These are phyloP conservation scores for Chenopodium suecicum DNA, from an alignment of 148 eudicot genomes.

Conservation along the genomic window DNA sequence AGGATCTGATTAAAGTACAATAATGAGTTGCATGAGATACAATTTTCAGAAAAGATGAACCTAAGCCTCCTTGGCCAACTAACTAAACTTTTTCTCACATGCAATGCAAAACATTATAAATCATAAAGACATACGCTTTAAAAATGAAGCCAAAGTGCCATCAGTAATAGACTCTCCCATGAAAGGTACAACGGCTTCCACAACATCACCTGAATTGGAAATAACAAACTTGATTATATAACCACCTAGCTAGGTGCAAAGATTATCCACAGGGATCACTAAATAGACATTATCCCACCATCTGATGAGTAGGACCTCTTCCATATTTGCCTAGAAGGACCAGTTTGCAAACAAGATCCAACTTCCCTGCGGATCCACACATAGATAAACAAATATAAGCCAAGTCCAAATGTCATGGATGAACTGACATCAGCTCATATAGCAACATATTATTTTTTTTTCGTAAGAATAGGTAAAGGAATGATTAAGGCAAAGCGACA, in stretches of 20 bases:
- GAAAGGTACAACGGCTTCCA: slow-evolving; percentile 89
- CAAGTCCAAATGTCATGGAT: neutral
- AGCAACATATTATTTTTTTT: neutral
- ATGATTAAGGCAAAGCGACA: slow-evolving; percentile 10
- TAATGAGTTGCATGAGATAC: slow-evolving; percentile 5
- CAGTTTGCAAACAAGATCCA: slow-evolving; percentile 37
- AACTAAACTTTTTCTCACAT: neutral
- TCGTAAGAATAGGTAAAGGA: neutral
- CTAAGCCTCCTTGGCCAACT: neutral
- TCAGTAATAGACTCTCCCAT: slow-evolving; percentile 97
- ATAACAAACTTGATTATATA: slow-evolving; percentile 7
- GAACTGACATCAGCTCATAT: neutral
- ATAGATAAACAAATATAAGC: slow-evolving; percentile 11
- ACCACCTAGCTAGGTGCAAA: neutral
- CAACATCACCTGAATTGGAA: slow-evolving; percentile 55
- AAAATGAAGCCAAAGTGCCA: slow-evolving; percentile 83
- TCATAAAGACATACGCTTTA: slow-evolving; percentile 64
- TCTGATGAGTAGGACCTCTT: slow-evolving; percentile 61
- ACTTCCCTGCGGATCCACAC: slow-evolving; percentile 41
- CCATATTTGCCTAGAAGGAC: slow-evolving; percentile 30
- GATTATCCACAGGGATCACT: neutral
- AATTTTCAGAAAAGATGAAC: neutral
- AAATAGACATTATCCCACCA: slow-evolving; percentile 39
- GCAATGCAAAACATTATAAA: neutral
- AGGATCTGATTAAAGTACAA: slow-evolving; percentile 48